Evolutionary conservation across 768 basidiomycete species (phyloP), one percentile per base, ranked within the genome.

Genomic region (Mycena chlorophos): DNA sequence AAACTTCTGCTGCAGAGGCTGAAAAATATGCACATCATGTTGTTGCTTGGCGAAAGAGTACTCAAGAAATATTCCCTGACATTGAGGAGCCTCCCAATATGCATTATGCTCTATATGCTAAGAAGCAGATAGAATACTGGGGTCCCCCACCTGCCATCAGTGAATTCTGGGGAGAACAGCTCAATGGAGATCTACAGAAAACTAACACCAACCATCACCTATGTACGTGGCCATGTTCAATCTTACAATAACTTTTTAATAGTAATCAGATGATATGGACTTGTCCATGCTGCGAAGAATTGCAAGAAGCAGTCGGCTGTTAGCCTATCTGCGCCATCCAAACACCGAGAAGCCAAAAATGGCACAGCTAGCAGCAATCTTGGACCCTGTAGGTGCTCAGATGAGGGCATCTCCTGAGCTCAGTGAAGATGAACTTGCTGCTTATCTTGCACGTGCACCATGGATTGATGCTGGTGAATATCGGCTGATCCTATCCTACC

Each of bases 121-220:
- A 19, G 22, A 22, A 42, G 4, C 29, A 31, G 6, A 5, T 63
- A 29, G 56, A 57, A 55, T 56, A 39, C 31, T 63, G 62, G 62
- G 62, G 62, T 1, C 58, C 62, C 2, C 10, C 54, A 10, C 17
- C 58, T 2, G 16, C 6, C 4, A 14, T 63, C 4, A 57, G 55
- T 43, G 62, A 63, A 45, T 60, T 60, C 54, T 47, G 51, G 5
- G 58, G 59, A 4, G 62, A 63, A 39, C 55, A 34, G 3, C 26
- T 60, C 26, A 63, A 61, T 51, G 62, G 62, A 5, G 19, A 26
- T 8, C 42, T 63, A 8, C 52, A 55, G 5, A 58, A 53, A 27
- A 43, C 56, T 8, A 52, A 51, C 31, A 62, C 60, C 14, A 58
- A 61, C 28, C 19, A 28, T 1, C 52, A 51, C 23, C 38, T 57